Conservation (phyloP, 768 basidiomycete species). For the Tricholoma sp. region DNA sequence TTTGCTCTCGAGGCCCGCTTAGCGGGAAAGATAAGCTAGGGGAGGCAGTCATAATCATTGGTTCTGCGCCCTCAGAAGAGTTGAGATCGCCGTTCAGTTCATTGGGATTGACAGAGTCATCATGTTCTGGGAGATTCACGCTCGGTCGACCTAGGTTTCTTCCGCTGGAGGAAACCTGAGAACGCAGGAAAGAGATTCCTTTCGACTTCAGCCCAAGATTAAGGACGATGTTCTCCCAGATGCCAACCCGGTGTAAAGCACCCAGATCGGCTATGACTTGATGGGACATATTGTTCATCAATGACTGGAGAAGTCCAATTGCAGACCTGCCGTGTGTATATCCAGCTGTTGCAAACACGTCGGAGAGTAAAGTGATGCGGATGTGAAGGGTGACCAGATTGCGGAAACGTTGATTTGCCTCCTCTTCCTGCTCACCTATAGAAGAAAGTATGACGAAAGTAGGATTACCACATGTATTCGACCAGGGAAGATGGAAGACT, state of each 20-base stretch:
- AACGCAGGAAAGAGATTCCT: slow-evolving; percentile 47
- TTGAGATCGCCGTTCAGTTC: slow-evolving; percentile 25
- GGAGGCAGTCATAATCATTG: slow-evolving; percentile 1
- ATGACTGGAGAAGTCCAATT: slow-evolving; percentile 65
- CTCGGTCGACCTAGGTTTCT: slow-evolving; percentile 41
- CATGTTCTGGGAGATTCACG: slow-evolving; percentile 34
- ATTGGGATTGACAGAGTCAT: slow-evolving; percentile 26
- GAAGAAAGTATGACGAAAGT: neutral
- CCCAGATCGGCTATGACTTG: slow-evolving; percentile 72
- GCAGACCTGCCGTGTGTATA: slow-evolving; percentile 79
- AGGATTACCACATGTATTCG: neutral
- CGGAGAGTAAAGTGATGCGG: slow-evolving; percentile 77
- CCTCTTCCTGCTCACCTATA: slow-evolving; percentile 40
- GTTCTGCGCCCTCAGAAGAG: neutral
- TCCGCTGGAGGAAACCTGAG: slow-evolving; percentile 35
- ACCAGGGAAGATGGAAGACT: slow-evolving; percentile 15
- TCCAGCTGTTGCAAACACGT: slow-evolving; percentile 80
- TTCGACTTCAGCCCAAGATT: slow-evolving; percentile 52
- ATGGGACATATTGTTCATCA: slow-evolving; percentile 60
- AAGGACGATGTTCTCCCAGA: slow-evolving; percentile 85
- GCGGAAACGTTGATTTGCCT: slow-evolving; percentile 64
- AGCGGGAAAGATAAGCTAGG: slow-evolving; percentile 24
- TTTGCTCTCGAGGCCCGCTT: slow-evolving; percentile 50
- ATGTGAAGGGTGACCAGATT: slow-evolving; percentile 71
- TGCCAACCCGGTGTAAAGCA: slow-evolving; percentile 70